These are phyloP conservation scores for Boletus speciosus DNA, from an alignment of 768 basidiomycete genomes.

Conservation along the genomic window DNA sequence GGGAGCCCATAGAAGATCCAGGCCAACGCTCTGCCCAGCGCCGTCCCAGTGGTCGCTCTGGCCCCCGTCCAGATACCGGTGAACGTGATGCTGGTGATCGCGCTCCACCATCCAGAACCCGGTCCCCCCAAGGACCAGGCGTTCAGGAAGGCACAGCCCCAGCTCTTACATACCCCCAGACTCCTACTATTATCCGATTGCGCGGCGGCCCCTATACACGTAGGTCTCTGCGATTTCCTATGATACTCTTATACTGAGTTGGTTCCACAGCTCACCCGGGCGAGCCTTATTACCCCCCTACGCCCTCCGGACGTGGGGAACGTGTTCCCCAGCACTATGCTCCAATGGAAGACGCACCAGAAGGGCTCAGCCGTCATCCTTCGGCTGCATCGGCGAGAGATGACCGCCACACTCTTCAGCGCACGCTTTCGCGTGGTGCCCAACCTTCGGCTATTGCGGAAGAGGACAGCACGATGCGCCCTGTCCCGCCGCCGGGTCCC, in stretches of 20 bases:
- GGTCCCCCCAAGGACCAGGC: slow-evolving; percentile 8
- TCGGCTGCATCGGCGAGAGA: slow-evolving; percentile 7
- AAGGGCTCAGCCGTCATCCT: slow-evolving; percentile 3
- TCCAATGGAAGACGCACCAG: neutral
- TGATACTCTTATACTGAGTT: slow-evolving; percentile 1
- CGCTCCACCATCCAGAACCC: slow-evolving; percentile 6
- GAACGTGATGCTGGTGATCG: slow-evolving; percentile 16
- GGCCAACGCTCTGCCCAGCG: neutral
- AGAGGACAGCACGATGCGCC: slow-evolving; percentile 24
- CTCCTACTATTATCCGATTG: slow-evolving; percentile 31
- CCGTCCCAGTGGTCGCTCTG: slow-evolving; percentile 17
- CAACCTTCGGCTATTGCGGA: slow-evolving; percentile 14
- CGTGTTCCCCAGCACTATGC: neutral
- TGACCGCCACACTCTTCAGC: slow-evolving; percentile 9
- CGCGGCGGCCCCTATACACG: slow-evolving; percentile 17
- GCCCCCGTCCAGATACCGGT: slow-evolving; percentile 2
- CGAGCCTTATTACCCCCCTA: slow-evolving; percentile 11
- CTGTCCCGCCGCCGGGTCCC: slow-evolving; percentile 21
- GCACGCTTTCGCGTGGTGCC: slow-evolving; percentile 15
- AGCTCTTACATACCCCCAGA: slow-evolving; percentile 2
- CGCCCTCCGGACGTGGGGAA: slow-evolving; percentile 7
- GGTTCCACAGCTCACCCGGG: slow-evolving; percentile 15
- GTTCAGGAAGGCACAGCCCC: slow-evolving; percentile 8
- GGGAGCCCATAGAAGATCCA: slow-evolving; percentile 11
- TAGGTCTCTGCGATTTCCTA: slow-evolving; percentile 5